phyloP scores from a whole-genome alignment of 1,139 yeast species.

The Suhomyces chickasaworum region DNA sequence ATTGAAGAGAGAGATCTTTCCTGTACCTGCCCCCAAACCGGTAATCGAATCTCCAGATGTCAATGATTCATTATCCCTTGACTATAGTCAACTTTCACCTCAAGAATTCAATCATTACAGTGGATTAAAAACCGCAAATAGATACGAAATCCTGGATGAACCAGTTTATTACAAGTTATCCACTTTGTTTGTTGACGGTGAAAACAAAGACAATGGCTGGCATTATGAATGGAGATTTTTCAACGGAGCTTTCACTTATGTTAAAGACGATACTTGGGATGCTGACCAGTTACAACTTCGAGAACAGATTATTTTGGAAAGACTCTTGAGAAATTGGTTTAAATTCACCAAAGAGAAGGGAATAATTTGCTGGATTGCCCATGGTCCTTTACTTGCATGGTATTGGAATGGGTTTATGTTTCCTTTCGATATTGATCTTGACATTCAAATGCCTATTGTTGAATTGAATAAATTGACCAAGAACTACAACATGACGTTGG shows the following conservation, averaged over 20 bases:
- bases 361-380: conserved; percentile 32
- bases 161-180: conserved; percentile 40
- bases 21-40: neutral
- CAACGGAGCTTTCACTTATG: conserved; percentile 36
- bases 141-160: conserved; percentile 20
- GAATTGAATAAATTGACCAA: conserved; percentile 15
- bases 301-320: conserved; percentile 30
- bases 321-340: conserved; percentile 27
- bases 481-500: conserved; percentile 18
- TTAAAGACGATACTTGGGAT: conserved; percentile 29
- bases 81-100: conserved; percentile 10
- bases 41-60: neutral
- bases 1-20: conserved; percentile 4
- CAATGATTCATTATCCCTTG: neutral
- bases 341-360: conserved; percentile 35
- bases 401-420: conserved; percentile 25
- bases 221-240: conserved; percentile 46
- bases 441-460: conserved; percentile 18
- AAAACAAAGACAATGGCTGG: conserved; percentile 37
- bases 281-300: conserved; percentile 27
- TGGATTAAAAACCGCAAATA: conserved; percentile 27
- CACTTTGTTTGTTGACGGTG: conserved; percentile 29
- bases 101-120: conserved; percentile 30
- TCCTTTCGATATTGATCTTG: conserved; percentile 20
- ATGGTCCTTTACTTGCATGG: conserved; percentile 34